Conservation (phyloP, 2,329 filamentous ascomycete genomes). For the Colletotrichum siamense region DNA sequence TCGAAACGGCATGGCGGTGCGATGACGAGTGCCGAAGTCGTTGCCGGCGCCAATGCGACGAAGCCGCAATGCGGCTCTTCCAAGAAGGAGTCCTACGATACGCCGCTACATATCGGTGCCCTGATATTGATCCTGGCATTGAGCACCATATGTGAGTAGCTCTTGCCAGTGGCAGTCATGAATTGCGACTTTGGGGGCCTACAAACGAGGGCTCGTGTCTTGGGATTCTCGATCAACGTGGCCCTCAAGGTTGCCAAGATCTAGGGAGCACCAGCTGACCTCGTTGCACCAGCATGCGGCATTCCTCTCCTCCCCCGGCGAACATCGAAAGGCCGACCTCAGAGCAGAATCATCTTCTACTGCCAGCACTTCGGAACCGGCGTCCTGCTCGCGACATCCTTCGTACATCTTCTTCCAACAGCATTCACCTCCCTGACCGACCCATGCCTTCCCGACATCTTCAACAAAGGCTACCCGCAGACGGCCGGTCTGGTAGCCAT, state of each 20-base stretch:
- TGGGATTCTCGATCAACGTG: not conserved
- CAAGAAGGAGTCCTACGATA: conserved; percentile 66
- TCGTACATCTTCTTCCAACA: conserved; percentile 77
- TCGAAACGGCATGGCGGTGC: conserved; percentile 46
- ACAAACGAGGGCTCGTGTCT: not conserved
- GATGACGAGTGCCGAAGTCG: not conserved
- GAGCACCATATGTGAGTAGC: conserved; percentile 59
- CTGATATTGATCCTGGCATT: conserved; percentile 69
- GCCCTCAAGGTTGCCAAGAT: not conserved
- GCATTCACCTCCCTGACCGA: conserved; percentile 72
- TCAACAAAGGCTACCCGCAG: conserved; percentile 79
- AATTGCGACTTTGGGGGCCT: not conserved
- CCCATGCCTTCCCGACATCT: conserved; percentile 78
- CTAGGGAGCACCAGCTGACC: not conserved
- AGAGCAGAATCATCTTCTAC: conserved; percentile 66
- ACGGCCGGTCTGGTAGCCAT: conserved; percentile 85
- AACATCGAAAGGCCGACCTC: conserved; percentile 60
- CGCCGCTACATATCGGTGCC: conserved; percentile 70
- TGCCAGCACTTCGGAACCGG: conserved; percentile 82
- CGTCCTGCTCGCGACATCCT: conserved; percentile 85
- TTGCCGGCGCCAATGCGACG: conserved; percentile 34
- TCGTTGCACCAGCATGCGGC: conserved; percentile 57
- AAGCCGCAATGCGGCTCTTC: conserved; percentile 60
- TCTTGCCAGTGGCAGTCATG: not conserved
- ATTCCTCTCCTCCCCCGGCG: conserved; percentile 70